Conservation (phyloP, 441 rosid species). For the Syzygium malaccense region DNA sequence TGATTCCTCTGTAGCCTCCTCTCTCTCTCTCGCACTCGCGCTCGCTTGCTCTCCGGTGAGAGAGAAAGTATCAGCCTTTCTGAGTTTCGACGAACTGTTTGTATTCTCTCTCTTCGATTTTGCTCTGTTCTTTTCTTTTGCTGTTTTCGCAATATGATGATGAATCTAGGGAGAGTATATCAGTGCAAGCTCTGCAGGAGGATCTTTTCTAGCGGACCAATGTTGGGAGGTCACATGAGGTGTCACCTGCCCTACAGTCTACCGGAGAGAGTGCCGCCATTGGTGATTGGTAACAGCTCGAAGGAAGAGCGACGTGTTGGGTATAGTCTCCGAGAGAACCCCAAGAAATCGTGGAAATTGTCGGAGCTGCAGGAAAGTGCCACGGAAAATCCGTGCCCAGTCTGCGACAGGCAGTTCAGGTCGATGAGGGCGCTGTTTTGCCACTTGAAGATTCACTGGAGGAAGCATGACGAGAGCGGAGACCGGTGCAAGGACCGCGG, state of each 20-base stretch:
- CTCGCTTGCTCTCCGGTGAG: neutral
- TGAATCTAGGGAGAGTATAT: constrained; percentile 18
- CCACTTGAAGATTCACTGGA: neutral
- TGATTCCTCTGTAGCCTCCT: neutral
- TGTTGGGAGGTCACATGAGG: constrained; percentile 32
- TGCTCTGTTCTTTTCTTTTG: constrained; percentile 1
- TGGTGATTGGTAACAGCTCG: neutral
- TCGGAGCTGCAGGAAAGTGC: constrained; percentile 8
- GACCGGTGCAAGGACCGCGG: neutral
- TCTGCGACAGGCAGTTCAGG: constrained; percentile 34
- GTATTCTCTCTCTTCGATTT: neutral
- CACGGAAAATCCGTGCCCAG: constrained; percentile 18
- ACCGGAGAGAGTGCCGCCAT: neutral
- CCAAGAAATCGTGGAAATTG: constrained; percentile 59
- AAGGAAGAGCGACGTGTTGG: neutral
- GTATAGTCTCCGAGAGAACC: constrained; percentile 57
- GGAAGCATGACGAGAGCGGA: neutral
- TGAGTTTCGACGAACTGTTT: neutral
- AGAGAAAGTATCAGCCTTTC: constrained; percentile 1
- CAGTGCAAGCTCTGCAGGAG: constrained; percentile 23
- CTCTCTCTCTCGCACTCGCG: neutral
- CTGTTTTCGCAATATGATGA: neutral
- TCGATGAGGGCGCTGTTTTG: constrained; percentile 35
- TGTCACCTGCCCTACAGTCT: constrained; percentile 11
- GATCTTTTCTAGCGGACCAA: constrained; percentile 30